Evolutionary conservation across 2,329 filamentous ascomycete genomes (phyloP).

Genomic region (Botryotinia narcissicola): DNA sequence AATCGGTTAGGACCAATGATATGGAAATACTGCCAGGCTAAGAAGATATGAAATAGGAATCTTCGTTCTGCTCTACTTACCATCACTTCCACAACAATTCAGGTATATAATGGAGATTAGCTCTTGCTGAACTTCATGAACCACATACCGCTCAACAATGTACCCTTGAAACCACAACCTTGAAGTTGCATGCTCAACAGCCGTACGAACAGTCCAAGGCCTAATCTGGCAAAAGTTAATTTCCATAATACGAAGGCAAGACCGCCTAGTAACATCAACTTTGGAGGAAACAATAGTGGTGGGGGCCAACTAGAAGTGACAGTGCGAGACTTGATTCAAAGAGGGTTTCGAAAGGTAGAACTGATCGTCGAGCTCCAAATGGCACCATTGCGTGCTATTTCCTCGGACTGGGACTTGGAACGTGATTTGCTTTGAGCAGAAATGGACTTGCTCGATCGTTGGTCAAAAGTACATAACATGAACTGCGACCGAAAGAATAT

Average conservation of each 20-base stretch:
- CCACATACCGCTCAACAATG: not conserved
- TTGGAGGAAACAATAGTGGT: not conserved
- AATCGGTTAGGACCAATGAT: not conserved
- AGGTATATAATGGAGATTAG: not conserved
- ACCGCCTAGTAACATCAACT: not conserved
- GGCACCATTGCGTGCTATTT: not conserved
- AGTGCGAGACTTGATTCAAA: not conserved
- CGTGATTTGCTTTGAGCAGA: not conserved
- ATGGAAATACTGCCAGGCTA: not conserved
- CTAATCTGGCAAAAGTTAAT: not conserved
- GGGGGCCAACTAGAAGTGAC: not conserved
- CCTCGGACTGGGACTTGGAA: not conserved
- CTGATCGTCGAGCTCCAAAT: not conserved
- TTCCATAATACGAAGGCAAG: not conserved
- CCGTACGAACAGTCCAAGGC: not conserved
- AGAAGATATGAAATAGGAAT: not conserved
- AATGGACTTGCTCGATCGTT: not conserved
- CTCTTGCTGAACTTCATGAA: not conserved
- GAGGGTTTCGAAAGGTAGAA: not conserved
- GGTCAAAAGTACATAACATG: not conserved
- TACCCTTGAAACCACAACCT: not conserved
- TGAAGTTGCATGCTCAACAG: not conserved
- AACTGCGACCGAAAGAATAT: not conserved
- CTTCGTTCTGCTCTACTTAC: not conserved
- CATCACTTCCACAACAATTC: not conserved